These are phyloP conservation scores for Nitzschia putrida DNA, from an alignment of 108 stramenopile genomes.

Conservation along the genomic window DNA sequence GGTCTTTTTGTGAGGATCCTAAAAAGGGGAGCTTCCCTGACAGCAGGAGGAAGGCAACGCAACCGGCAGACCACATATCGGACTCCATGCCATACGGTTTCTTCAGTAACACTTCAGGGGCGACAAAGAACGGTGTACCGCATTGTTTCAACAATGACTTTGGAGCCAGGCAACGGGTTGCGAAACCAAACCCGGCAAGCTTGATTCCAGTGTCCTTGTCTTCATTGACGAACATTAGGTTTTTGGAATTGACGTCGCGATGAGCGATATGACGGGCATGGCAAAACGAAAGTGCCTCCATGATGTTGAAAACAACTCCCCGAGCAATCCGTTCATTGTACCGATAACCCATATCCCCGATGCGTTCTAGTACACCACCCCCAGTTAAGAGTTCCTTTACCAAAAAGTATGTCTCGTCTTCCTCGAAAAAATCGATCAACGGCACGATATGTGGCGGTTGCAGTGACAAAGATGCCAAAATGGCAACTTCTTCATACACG, in stretches of 20 bases:
- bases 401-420: constrained; percentile 68
- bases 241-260: constrained; percentile 88
- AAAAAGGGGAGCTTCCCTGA: constrained; percentile 76
- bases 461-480: constrained; percentile 59
- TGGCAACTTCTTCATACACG: constrained; percentile 79
- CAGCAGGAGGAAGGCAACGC: constrained; percentile 86
- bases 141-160: constrained; percentile 72
- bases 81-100: constrained; percentile 66
- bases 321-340: constrained; percentile 80
- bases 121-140: constrained; percentile 89
- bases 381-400: constrained; percentile 85
- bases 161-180: constrained; percentile 65
- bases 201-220: constrained; percentile 73
- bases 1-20: constrained; percentile 58
- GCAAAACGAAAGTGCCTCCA: constrained; percentile 63
- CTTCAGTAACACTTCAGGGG: constrained; percentile 85
- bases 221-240: constrained; percentile 69
- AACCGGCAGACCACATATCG: constrained; percentile 95
- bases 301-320: constrained; percentile 68
- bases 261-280: constrained; percentile 70
- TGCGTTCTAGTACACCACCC: constrained; percentile 86
- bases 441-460: constrained; percentile 78
- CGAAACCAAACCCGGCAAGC: constrained; percentile 86
- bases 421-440: constrained; percentile 88
- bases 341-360: constrained; percentile 61